Base-by-base conservation (phyloP, 1,284 basidiomycete genomes). In the Cutaneotrichosporon cavernicola region DNA sequence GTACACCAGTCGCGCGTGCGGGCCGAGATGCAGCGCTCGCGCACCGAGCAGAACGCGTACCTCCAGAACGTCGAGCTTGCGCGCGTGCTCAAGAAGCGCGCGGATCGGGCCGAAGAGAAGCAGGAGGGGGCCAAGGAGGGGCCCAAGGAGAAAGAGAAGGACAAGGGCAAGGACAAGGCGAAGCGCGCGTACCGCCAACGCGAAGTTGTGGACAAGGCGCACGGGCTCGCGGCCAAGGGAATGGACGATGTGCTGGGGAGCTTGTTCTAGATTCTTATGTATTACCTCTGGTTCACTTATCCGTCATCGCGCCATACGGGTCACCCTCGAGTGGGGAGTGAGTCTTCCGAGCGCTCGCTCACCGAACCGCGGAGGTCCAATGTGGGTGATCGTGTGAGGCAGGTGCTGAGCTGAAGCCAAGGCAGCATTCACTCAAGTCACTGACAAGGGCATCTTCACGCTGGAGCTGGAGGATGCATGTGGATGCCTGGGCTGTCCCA, bases 41-140 rank as follows among this genome's bases (percentile, higher is more conserved):
- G 86, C 70, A 83, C 86, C 47, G 96, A 98, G 80, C 96, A 99
- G 77, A 87, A 87, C 58, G 92, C 96, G 63, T 99, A 99, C 80
- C 85, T 99, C 63, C 87, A 86, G 75, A 96, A 98, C 70, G 97
- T 99, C 46, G 97, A 98, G 76, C 86, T 96, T 21, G 95, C 95
- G 1, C 87, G 90, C n/a, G 88, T 96, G 36, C 82, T 95, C 72
- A 88, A 90, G 69, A 95, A 96, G 80, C 89, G 94, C 56, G 87
- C 87, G 38, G 88, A 89, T 68, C 88, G 88, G 76, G 91, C 80
- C 59, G 70, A 63, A 85, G 62, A 53, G 47, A 38, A 43, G 30
- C 57, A 56, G 4, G 64, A 47, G 34, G 66, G 51, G 30, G 60
- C 56, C 47, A 55, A 56, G 43, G 61, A 32, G 26, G 56, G 38